Percentiles rank a stretch among this genome's conserved stretches.
Conservation (phyloP, 2,329 filamentous ascomycete genomes). For the Erysiphe pulchra region DNA sequence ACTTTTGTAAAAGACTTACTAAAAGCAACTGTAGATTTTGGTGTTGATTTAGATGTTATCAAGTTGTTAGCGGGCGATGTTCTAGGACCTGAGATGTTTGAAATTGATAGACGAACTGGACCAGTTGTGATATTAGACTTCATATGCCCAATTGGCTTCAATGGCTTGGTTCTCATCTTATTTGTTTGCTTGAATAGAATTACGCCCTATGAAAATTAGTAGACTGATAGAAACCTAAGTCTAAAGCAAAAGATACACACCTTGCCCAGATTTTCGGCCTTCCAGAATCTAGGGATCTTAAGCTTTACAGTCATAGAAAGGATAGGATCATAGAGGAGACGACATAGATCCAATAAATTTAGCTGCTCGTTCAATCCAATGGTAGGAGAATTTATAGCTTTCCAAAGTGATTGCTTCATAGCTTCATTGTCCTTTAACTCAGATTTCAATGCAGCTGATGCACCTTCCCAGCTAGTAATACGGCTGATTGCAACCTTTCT, state of each 20-base stretch:
- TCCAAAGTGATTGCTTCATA: slow-evolving; percentile 22
- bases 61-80: not conserved
- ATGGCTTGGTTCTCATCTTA: slow-evolving; percentile 9
- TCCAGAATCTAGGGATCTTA: slow-evolving; percentile 22
- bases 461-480: slow-evolving; percentile 21
- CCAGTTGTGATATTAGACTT: not conserved
- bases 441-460: slow-evolving; percentile 21
- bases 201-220: slow-evolving; percentile 7
- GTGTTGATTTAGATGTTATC: not conserved
- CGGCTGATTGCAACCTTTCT: slow-evolving; percentile 22
- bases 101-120: slow-evolving; percentile 1
- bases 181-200: slow-evolving; percentile 10
- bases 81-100: not conserved
- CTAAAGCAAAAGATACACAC: slow-evolving; percentile 8
- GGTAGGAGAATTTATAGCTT: slow-evolving; percentile 21
- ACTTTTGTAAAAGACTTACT: not conserved
- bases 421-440: slow-evolving; percentile 20
- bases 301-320: slow-evolving; percentile 21
- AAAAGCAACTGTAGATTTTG: not conserved
- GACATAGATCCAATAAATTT: slow-evolving; percentile 25
- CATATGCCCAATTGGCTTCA: not conserved
- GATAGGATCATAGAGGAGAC: slow-evolving; percentile 23
- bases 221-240: not conserved
- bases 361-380: slow-evolving; percentile 23
- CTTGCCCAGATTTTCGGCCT: slow-evolving; percentile 15